Evolutionary conservation across 2,329 filamentous ascomycete genomes (phyloP).

Genomic region (Xylariaceae sp.): DNA sequence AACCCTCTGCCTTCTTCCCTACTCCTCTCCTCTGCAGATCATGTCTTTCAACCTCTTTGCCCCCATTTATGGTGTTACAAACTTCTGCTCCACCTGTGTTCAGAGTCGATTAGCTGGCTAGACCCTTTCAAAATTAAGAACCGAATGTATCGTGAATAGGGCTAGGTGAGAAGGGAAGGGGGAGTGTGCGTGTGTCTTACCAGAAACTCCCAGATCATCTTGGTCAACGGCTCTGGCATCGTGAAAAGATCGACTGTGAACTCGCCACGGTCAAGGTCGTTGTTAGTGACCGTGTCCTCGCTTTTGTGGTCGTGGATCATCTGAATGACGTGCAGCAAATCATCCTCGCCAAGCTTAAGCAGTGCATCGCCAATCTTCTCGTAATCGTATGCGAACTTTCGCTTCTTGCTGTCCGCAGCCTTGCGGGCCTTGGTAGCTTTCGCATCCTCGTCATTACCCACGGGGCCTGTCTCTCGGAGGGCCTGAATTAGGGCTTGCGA

Average conservation of each 20-base stretch:
- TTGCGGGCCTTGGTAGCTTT: conserved; percentile 66
- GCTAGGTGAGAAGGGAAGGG: neutral
- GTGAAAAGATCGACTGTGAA: conserved; percentile 99
- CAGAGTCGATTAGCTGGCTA: conserved; percentile 13
- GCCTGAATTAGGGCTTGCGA: conserved; percentile 81
- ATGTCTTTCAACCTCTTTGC: neutral
- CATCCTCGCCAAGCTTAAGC: conserved; percentile 88
- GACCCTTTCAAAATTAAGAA: neutral
- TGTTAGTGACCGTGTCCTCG: conserved; percentile 93
- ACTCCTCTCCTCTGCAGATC: conserved; percentile 2
- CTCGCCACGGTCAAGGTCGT: conserved; percentile 95
- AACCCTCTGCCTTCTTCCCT: neutral
- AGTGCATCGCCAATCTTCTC: conserved; percentile 95
- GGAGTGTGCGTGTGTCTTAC: conserved; percentile 40
- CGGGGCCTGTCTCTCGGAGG: conserved; percentile 82
- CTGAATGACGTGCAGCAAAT: conserved; percentile 92
- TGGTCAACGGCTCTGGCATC: conserved; percentile 86
- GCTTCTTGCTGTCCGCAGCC: conserved; percentile 73
- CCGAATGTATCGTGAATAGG: neutral
- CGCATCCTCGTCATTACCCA: conserved; percentile 75
- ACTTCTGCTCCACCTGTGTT: conserved; percentile 39
- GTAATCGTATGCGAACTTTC: conserved; percentile 77
- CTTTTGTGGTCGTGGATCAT: conserved; percentile 98
- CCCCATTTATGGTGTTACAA: conserved; percentile 28
- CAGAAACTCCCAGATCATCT: conserved; percentile 92